These are phyloP conservation scores for Wickerhamiella bombiphila DNA, from an alignment of 805 yeast species.

Conservation along the genomic window DNA sequence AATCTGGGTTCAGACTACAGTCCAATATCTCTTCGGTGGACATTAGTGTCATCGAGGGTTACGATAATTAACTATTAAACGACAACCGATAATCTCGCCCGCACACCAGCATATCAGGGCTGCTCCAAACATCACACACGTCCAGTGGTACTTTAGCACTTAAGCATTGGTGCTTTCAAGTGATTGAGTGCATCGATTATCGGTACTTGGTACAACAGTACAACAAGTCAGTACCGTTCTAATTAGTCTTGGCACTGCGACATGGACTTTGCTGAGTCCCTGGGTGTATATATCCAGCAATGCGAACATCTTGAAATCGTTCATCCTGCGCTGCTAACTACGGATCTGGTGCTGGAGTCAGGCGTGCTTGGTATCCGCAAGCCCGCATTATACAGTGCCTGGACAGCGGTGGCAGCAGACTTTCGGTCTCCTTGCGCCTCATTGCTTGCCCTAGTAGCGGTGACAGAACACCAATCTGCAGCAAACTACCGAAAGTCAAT, in stretches of 20 bases:
- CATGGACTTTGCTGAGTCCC: conserved; percentile 8
- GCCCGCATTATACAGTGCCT: conserved; percentile 11
- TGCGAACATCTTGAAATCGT: conserved; percentile 9
- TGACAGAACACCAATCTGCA: conserved; percentile 21
- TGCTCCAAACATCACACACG: too few species aligned
- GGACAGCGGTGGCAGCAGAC: conserved; percentile 6
- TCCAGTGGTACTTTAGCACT: too few species aligned
- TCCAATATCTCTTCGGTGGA: too few species aligned
- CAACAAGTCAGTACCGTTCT: too few species aligned
- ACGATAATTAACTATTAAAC: too few species aligned
- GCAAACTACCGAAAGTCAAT: conserved; percentile 19
- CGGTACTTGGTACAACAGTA: too few species aligned
- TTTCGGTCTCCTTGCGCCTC: conserved; percentile 7
- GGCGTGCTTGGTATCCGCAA: conserved; percentile 18
- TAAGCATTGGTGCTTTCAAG: too few species aligned
- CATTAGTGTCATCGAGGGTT: too few species aligned
- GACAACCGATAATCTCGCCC: too few species aligned
- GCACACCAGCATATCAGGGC: too few species aligned
- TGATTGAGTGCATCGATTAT: too few species aligned
- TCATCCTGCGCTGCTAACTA: conserved; percentile 1
- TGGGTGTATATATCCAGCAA: conserved; percentile 1
- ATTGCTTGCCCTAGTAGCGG: conserved; percentile 19
- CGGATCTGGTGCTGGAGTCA: conserved; percentile 2
- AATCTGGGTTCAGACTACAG: too few species aligned
- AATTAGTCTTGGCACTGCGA: neutral